A percentile compares a stretch with the other conserved stretches of the same genome.
Conservation (phyloP, 2,329 filamentous ascomycete species). For the Sporothrix schenckii region DNA sequence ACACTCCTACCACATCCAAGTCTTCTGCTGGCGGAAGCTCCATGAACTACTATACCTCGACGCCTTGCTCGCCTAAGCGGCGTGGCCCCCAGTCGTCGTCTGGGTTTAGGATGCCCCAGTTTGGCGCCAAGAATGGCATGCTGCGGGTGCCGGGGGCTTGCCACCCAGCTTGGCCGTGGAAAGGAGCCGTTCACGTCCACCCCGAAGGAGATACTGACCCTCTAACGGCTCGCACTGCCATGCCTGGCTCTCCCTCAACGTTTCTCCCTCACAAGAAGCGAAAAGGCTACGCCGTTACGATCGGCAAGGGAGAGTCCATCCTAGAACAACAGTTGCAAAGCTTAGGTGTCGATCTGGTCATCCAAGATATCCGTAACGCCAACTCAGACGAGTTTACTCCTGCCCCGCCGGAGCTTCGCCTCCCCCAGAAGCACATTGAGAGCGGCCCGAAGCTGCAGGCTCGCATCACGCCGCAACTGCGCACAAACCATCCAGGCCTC, state of each 20-base stretch:
- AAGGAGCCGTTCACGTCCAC: constrained; percentile 63
- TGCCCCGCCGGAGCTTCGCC: constrained; percentile 54
- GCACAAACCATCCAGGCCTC: constrained; percentile 38
- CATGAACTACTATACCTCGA: constrained; percentile 54
- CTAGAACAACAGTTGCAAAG: constrained; percentile 44
- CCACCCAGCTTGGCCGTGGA: constrained; percentile 72
- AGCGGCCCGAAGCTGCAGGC: constrained; percentile 58
- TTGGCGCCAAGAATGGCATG: constrained; percentile 50
- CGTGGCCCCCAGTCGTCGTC: constrained; percentile 40
- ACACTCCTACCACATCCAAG: constrained; percentile 37
- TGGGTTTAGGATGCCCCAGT: constrained; percentile 44
- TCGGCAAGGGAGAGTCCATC: constrained; percentile 51
- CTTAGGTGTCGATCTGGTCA: constrained; percentile 47
- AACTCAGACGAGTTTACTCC: constrained; percentile 49
- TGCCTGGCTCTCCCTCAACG: neutral
- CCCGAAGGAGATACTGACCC: constrained; percentile 1
- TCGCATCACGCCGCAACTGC: constrained; percentile 53
- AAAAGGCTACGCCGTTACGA: constrained; percentile 52
- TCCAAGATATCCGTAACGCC: constrained; percentile 43
- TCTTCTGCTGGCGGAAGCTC: constrained; percentile 30
- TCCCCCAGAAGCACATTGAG: constrained; percentile 61
- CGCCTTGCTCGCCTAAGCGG: constrained; percentile 56
- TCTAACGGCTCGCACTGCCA: too few species aligned
- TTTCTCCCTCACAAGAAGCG: constrained; percentile 48
- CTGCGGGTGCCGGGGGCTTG: constrained; percentile 67